Evolutionary conservation across 2,329 filamentous ascomycete species (phyloP).

Genomic region (Sphaerulina vaccinii): DNA sequence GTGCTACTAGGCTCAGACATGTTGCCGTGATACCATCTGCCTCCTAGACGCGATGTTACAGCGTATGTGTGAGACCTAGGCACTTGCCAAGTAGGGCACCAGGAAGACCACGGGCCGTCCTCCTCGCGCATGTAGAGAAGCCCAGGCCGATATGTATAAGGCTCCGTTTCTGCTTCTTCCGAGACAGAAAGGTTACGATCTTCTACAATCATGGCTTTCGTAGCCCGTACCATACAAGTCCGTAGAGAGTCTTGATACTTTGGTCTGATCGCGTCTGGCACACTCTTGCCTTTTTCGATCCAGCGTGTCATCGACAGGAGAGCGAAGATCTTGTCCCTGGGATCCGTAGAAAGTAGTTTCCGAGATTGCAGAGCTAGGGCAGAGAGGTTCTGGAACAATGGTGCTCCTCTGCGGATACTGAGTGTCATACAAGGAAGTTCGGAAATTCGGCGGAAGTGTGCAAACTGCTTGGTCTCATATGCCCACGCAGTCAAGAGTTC

Average conservation of each 20-base stretch:
- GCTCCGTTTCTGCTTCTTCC: neutral
- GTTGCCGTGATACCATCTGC: neutral
- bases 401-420: neutral
- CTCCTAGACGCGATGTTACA: neutral
- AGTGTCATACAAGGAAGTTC: neutral
- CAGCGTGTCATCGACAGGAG: neutral
- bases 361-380: neutral
- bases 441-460: neutral
- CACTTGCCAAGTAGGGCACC: neutral
- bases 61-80: neutral
- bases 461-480: neutral
- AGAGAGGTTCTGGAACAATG: neutral
- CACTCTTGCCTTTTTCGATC: neutral
- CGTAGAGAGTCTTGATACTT: neutral
- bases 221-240: neutral
- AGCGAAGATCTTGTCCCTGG: neutral
- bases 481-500: constrained; percentile 2
- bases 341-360: neutral
- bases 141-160: neutral
- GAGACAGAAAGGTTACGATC: neutral
- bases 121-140: neutral
- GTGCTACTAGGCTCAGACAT: neutral
- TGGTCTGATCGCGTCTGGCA: neutral
- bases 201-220: neutral
- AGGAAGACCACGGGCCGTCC: neutral